Conservation (phyloP, 176 grass and related monocot genomes). For the Hyparrhenia diplandra region DNA sequence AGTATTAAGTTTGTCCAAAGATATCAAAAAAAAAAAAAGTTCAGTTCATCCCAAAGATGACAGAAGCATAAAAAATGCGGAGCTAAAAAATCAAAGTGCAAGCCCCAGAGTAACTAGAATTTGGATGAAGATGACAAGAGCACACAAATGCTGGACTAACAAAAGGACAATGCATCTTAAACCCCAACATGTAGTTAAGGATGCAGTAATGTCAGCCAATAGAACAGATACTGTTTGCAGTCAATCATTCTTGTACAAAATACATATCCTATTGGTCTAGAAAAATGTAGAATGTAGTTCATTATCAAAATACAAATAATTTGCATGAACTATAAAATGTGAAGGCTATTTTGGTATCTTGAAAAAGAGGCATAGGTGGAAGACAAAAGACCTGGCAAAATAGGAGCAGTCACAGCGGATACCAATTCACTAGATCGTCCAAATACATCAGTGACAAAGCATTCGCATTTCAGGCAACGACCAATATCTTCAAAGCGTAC, state of each 20-base stretch:
- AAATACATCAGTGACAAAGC: conserved; percentile 69
- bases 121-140: background rate
- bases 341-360: background rate
- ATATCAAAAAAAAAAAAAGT: too few relatives aligned
- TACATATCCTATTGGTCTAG: background rate
- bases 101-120: background rate
- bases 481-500: conserved; percentile 89
- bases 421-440: conserved; percentile 71
- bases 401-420: conserved; percentile 64
- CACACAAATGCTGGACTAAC: background rate
- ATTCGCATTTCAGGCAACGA: conserved; percentile 83
- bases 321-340: background rate
- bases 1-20: background rate
- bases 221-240: background rate
- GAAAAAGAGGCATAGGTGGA: conserved; percentile 13
- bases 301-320: background rate
- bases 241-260: background rate
- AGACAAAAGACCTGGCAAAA: conserved; percentile 67
- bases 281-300: background rate
- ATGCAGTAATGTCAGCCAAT: background rate
- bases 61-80: background rate
- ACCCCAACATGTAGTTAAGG: background rate
- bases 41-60: background rate
- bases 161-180: background rate
- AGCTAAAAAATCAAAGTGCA: background rate